These are phyloP conservation scores for Eragrostis tef DNA, from an alignment of 202 grass and related monocot genomes.

Conservation along the genomic window DNA sequence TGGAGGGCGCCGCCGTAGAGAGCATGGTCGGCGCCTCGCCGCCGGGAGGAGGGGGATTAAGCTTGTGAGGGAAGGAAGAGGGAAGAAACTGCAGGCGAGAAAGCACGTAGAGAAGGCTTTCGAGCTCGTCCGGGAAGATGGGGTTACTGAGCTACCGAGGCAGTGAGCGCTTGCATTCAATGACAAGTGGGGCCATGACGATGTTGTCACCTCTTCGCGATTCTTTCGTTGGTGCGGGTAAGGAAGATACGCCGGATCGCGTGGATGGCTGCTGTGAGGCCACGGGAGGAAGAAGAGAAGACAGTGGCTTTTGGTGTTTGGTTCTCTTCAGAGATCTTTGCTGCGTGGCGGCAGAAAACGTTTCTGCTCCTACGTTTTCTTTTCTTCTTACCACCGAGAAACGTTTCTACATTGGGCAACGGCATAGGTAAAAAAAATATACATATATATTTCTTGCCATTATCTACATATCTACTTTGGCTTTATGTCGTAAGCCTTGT, in stretches of 20 bases:
- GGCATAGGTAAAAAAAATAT: no score
- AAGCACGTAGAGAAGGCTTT: neutral
- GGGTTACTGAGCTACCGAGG: neutral
- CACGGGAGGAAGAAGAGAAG: neutral
- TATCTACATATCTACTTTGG: no score
- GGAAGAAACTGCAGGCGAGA: neutral
- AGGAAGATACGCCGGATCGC: neutral
- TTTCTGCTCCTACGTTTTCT: no score
- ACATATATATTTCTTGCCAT: no score
- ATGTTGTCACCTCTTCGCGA: neutral
- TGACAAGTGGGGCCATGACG: neutral
- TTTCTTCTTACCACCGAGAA: no score
- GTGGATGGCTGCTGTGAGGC: conserved; percentile 23
- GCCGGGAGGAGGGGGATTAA: neutral
- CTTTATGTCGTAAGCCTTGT: no score
- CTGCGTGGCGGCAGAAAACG: no score
- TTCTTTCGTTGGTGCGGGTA: neutral
- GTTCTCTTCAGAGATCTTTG: no score
- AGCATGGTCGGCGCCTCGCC: conserved; percentile 30
- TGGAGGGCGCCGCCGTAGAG: conserved; percentile 49
- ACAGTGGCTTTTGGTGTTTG: no score
- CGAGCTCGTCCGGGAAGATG: neutral
- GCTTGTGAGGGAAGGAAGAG: neutral
- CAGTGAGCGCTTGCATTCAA: neutral
- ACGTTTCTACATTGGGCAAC: no score